Conservation (phyloP, 177 flowering plant species). For the Vitis hybrid region DNA sequence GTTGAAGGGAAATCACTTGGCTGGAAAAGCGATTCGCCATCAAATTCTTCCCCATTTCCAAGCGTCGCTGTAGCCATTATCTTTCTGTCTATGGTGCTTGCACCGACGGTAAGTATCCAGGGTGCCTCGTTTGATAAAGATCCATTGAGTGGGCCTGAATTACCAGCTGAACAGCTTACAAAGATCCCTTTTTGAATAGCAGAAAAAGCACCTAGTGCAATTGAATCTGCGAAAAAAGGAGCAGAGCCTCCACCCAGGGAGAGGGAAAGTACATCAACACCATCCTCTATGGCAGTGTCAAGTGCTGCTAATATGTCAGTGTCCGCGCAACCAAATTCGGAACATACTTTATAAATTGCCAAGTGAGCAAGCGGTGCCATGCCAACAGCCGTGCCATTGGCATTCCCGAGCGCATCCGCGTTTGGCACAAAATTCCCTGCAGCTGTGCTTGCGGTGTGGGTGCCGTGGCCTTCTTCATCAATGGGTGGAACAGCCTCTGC, state of each 20-base stretch:
- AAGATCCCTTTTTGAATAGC: constrained; percentile 33
- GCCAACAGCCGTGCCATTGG: constrained; percentile 50
- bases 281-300: constrained; percentile 50
- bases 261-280: constrained; percentile 47
- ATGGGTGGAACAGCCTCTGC: constrained; percentile 12
- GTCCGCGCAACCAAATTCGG: constrained; percentile 11
- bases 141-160: constrained; percentile 31
- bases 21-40: constrained; percentile 50
- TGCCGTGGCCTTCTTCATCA: constrained; percentile 46
- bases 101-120: constrained; percentile 66
- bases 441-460: constrained; percentile 53
- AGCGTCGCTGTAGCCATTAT: constrained; percentile 32
- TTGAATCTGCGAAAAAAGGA: constrained; percentile 25
- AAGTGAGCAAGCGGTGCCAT: constrained; percentile 51
- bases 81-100: constrained; percentile 51
- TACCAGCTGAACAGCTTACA: constrained; percentile 54
- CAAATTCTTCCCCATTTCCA: constrained; percentile 33
- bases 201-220: too few relatives aligned
- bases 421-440: constrained; percentile 33
- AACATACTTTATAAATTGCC: constrained; percentile 57
- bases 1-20: constrained; percentile 25
- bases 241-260: constrained; percentile 31
- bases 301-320: constrained; percentile 34
- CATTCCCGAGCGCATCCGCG: constrained; percentile 37
- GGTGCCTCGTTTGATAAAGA: constrained; percentile 49